phyloP scores from a whole-genome alignment of 2,329 filamentous ascomycete species.

The Penicillium sp. region DNA sequence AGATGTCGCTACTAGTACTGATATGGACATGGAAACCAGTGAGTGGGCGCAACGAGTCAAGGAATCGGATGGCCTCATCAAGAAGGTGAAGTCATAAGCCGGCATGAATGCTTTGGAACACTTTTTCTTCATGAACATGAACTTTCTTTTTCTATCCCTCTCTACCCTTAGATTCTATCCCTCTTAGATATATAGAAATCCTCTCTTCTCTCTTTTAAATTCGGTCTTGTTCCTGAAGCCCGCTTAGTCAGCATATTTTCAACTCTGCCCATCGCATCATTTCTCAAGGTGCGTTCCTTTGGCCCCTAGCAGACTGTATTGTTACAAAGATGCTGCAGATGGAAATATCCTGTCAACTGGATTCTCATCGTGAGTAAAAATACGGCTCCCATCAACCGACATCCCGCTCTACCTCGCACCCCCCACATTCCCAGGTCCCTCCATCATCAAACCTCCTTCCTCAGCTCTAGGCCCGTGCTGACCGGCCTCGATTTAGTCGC shows the following conservation, averaged over 20 bases:
- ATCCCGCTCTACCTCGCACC: slow-evolving; percentile 7
- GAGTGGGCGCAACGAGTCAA: slow-evolving; percentile 53
- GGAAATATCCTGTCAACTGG: slow-evolving; percentile 20
- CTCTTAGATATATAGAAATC: slow-evolving; percentile 1
- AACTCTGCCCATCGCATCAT: slow-evolving; percentile 7
- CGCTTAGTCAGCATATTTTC: slow-evolving; percentile 7
- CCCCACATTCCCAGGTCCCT: slow-evolving; percentile 33
- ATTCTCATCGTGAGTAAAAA: slow-evolving; percentile 30
- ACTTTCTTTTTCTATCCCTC: neutral
- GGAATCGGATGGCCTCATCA: slow-evolving; percentile 47
- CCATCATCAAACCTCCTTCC: slow-evolving; percentile 30
- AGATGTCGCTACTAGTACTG: neutral
- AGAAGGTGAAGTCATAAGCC: slow-evolving; percentile 29
- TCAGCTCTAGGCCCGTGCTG: slow-evolving; percentile 21
- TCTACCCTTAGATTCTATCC: slow-evolving; percentile 3
- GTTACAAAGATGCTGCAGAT: slow-evolving; percentile 34
- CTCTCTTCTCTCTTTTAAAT: neutral
- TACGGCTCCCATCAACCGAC: slow-evolving; percentile 1
- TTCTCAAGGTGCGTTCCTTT: slow-evolving; percentile 3
- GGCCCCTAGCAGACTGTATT: neutral
- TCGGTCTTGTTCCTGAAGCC: neutral
- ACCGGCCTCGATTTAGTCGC: slow-evolving; percentile 27
- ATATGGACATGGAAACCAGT: slow-evolving; percentile 23
- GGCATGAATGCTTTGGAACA: neutral
- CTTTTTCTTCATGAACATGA: neutral